Evolutionary conservation across 805 yeast genomes (phyloP).

Genomic region (Hanseniaspora jakobsenii): DNA sequence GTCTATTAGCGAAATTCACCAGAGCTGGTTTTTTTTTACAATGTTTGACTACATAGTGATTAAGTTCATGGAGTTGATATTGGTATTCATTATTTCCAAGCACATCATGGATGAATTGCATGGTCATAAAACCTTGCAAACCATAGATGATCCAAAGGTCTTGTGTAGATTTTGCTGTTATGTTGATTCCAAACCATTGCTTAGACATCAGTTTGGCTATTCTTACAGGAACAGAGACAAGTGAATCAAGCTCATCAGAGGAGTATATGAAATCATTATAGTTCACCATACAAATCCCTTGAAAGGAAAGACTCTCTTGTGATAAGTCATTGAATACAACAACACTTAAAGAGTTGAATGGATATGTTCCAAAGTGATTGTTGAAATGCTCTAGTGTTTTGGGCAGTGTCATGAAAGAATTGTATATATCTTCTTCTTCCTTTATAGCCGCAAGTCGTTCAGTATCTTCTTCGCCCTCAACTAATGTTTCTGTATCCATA

Average conservation of each 20-base stretch:
- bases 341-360: conserved; percentile 70
- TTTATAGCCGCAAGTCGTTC: conserved; percentile 45
- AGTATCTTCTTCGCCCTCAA: conserved; percentile 29
- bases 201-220: conserved; percentile 61
- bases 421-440: conserved; percentile 45
- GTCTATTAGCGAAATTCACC: conserved; percentile 27
- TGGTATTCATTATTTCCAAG: conserved; percentile 80
- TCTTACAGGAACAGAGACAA: conserved; percentile 54
- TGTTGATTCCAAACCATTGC: conserved; percentile 91
- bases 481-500: conserved; percentile 17
- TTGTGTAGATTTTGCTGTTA: conserved; percentile 63
- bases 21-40: conserved; percentile 72
- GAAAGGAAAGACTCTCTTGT: conserved; percentile 46
- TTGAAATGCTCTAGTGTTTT: conserved; percentile 73
- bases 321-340: conserved; percentile 56
- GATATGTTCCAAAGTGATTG: conserved; percentile 85
- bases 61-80: conserved; percentile 50
- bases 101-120: conserved; percentile 51
- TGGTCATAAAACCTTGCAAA: conserved; percentile 69
- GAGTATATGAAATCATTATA: conserved; percentile 53
- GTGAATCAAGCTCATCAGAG: conserved; percentile 63
- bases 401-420: conserved; percentile 64
- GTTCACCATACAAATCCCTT: conserved; percentile 55
- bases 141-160: conserved; percentile 89
- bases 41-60: conserved; percentile 54